A percentile compares a stretch with the other conserved stretches of the same genome.
Conservation (phyloP, 441 rosid genomes). For the Brassica hybrid region DNA sequence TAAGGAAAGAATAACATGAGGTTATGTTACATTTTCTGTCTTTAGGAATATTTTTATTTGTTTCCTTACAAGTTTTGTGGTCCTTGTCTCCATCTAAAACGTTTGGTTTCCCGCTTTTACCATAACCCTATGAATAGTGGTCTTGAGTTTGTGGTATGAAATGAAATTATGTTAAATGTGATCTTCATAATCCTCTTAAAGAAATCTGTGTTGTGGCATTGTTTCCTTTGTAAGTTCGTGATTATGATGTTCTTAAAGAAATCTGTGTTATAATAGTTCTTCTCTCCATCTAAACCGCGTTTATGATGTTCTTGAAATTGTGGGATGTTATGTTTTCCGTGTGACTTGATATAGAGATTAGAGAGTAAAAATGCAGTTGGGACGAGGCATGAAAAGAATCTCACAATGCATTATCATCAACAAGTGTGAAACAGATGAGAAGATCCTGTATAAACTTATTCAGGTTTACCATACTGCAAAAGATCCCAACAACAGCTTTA, state of each 20-base stretch:
- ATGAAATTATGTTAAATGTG: background rate
- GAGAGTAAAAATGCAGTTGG: background rate
- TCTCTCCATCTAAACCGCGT: constrained; percentile 22
- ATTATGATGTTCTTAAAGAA: background rate
- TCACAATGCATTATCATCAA: constrained; percentile 10
- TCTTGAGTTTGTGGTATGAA: background rate
- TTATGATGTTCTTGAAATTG: background rate
- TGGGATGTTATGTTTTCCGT: background rate
- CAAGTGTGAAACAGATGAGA: constrained; percentile 19
- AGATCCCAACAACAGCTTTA: constrained; percentile 14
- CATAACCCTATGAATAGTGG: constrained; percentile 35
- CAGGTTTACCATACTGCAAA: constrained; percentile 10
- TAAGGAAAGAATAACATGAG: constrained; percentile 27
- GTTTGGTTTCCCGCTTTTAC: constrained; percentile 23
- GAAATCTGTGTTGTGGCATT: too few species aligned
- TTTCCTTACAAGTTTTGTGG: too few species aligned
- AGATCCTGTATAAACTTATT: background rate
- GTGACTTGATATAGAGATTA: background rate
- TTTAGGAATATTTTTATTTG: constrained; percentile 34
- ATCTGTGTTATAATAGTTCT: too few species aligned
- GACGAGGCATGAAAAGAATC: constrained; percentile 2
- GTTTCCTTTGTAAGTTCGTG: too few species aligned
- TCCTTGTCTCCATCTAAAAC: constrained; percentile 22
- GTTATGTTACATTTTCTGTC: constrained; percentile 35
- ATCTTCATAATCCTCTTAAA: constrained; percentile 13